phyloP scores from a whole-genome alignment of 768 basidiomycete species.

The Mrakia hoshinonis region DNA sequence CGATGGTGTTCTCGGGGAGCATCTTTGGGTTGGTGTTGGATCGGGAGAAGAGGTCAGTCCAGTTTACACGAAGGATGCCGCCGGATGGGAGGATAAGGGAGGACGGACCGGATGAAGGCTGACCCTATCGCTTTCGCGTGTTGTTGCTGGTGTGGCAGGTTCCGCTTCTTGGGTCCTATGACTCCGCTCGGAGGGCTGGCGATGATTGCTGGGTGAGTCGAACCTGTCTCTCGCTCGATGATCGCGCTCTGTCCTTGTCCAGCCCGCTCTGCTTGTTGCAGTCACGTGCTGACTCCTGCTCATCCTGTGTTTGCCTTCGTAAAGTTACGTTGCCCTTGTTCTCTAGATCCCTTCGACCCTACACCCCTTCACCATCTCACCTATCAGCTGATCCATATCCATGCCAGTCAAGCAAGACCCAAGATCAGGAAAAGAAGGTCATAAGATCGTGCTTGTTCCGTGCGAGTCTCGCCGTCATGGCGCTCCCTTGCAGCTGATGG shows the following conservation, averaged over 20 bases:
- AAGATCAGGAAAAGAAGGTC: background rate
- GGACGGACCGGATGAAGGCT: too few species aligned
- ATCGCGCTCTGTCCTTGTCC: background rate
- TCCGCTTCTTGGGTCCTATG: slow-evolving; percentile 19
- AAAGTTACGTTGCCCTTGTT: slow-evolving; percentile 12
- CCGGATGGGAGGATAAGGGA: too few species aligned
- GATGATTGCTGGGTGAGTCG: slow-evolving; percentile 21
- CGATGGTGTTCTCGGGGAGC: background rate
- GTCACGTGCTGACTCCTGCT: background rate
- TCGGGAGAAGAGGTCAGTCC: background rate
- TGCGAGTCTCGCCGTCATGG: too few species aligned
- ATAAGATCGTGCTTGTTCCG: too few species aligned
- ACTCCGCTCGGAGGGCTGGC: slow-evolving; percentile 20
- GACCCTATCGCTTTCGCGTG: too few species aligned
- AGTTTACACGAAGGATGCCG: too few species aligned
- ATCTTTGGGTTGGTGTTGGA: slow-evolving; percentile 24
- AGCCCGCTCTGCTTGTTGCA: background rate
- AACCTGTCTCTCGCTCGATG: background rate
- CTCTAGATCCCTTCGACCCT: background rate
- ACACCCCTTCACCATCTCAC: background rate
- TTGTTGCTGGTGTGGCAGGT: background rate
- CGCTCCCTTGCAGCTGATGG: too few species aligned
- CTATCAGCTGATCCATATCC: background rate
- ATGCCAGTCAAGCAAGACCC: background rate
- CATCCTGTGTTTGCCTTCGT: background rate